Conservation (phyloP, 768 basidiomycete genomes). For the Clathrus columnatus region DNA sequence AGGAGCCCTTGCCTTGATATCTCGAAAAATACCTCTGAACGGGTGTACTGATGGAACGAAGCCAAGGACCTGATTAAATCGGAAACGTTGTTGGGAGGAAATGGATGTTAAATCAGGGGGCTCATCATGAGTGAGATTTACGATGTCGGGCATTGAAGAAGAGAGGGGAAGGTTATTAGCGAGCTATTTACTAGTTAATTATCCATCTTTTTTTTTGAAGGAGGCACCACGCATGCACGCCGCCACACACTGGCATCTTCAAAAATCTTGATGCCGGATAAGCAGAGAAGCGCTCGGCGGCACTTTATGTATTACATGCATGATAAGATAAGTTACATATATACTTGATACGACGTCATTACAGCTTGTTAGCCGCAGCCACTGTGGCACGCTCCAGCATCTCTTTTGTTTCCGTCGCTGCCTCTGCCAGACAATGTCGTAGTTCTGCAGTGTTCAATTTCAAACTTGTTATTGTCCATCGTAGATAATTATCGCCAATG, state of each 20-base stretch:
- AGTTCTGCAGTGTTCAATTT: constrained; percentile 37
- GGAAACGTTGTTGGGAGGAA: neutral
- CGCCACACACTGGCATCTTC: too few species aligned
- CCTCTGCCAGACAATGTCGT: constrained; percentile 63
- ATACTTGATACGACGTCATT: neutral
- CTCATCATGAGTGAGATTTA: neutral
- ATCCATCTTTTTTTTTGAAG: neutral
- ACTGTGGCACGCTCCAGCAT: constrained; percentile 63
- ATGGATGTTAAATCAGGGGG: neutral
- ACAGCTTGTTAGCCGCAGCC: constrained; percentile 27
- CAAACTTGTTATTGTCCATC: constrained; percentile 84
- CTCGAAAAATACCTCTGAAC: constrained; percentile 51
- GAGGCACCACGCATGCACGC: too few species aligned
- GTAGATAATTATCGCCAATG: constrained; percentile 74
- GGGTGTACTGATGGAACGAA: constrained; percentile 11
- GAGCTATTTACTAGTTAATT: neutral
- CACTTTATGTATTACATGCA: neutral
- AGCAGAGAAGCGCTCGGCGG: too few species aligned
- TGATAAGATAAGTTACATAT: neutral
- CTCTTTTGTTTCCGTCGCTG: constrained; percentile 64
- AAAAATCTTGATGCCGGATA: too few species aligned
- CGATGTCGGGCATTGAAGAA: neutral
- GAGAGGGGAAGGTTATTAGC: neutral
- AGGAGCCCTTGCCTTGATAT: constrained; percentile 62
- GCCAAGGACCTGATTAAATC: neutral